Evolutionary conservation across 306 rosid species (phyloP).

Genomic region (Malus domestica): DNA sequence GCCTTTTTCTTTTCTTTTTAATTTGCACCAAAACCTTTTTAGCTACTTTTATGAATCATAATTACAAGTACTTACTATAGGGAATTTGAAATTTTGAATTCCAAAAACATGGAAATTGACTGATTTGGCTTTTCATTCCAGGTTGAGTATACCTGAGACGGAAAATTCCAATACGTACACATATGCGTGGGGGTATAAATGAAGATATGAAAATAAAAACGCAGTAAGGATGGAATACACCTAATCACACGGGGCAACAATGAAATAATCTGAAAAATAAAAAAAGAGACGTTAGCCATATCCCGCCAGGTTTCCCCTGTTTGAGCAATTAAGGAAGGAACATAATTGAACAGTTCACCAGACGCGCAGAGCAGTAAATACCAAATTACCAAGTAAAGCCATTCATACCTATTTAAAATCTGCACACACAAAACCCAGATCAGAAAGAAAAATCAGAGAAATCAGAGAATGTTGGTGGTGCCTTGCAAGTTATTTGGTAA

Average conservation of each 20-base stretch:
- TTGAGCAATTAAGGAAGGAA: neutral
- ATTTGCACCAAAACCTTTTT: neutral
- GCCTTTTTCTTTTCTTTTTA: neutral
- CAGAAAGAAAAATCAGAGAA: neutral
- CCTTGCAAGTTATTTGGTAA: neutral
- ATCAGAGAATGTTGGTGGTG: neutral
- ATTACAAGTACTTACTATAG: too few species aligned
- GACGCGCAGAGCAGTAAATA: neutral
- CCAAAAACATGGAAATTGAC: too few species aligned
- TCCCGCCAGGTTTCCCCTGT: slow-evolving; percentile 1
- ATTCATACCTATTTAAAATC: neutral
- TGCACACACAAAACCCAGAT: neutral
- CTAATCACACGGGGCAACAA: neutral
- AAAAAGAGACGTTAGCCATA: slow-evolving; percentile 44
- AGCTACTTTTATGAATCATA: neutral
- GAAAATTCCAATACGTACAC: neutral
- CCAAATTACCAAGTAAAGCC: neutral
- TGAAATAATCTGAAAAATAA: neutral
- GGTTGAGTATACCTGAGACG: neutral
- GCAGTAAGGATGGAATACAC: neutral
- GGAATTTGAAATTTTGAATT: too few species aligned
- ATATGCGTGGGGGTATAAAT: neutral
- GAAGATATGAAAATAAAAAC: neutral
- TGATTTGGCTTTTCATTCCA: neutral
- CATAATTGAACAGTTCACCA: neutral